Evolutionary conservation across 1,284 basidiomycete species (phyloP).

Genomic region (Ceratobasidium sp.): DNA sequence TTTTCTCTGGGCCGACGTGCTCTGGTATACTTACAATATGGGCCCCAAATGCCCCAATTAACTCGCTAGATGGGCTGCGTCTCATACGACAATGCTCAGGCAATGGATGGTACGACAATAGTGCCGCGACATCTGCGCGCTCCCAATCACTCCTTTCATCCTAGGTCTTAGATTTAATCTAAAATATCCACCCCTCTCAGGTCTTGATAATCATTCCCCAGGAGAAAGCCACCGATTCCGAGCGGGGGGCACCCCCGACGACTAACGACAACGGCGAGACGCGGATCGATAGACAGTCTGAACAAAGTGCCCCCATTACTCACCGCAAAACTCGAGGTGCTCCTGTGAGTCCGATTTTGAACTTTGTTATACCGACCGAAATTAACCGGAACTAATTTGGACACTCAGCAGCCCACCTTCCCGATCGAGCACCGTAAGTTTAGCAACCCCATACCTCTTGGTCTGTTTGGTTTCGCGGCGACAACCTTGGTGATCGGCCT

Average conservation of each 20-base stretch:
- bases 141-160: conserved; percentile 26
- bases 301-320: background rate
- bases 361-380: background rate
- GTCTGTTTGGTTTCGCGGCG: conserved; percentile 62
- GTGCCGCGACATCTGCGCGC: conserved; percentile 20
- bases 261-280: conserved; percentile 37
- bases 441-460: conserved; percentile 63
- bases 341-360: conserved; percentile 11
- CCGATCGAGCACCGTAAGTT: conserved; percentile 55
- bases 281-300: conserved; percentile 19
- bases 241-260: background rate
- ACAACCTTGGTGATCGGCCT: conserved; percentile 67
- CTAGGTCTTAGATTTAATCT: background rate
- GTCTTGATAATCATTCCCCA: background rate
- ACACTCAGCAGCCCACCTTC: conserved; percentile 45
- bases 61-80: background rate
- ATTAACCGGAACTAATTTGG: background rate
- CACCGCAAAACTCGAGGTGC: background rate
- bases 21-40: conserved; percentile 24
- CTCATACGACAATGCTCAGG: conserved; percentile 21
- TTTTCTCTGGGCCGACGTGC: conserved; percentile 10
- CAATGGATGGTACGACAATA: conserved; percentile 19
- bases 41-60: background rate
- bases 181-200: conserved; percentile 9
- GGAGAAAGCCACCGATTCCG: conserved; percentile 5